These are phyloP conservation scores for Claviceps arundinis DNA, from an alignment of 2,329 filamentous ascomycete genomes.

Conservation along the genomic window DNA sequence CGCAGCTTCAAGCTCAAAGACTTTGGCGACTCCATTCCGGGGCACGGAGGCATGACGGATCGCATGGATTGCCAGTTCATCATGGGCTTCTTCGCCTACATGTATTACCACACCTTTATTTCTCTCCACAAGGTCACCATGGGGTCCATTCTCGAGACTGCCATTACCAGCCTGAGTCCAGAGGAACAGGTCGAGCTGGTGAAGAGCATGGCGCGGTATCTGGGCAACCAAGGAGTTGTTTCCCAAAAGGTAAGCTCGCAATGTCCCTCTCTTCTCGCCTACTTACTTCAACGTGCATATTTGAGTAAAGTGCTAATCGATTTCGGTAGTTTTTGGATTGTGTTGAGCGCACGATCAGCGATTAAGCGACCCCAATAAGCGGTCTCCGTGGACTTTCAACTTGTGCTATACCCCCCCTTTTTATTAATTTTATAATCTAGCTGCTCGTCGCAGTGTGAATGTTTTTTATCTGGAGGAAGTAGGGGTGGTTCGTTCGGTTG, in stretches of 20 bases:
- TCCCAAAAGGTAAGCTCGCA: slow-evolving; percentile 15
- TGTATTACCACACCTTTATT: slow-evolving; percentile 98
- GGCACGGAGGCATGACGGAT: slow-evolving; percentile 95
- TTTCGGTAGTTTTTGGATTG: slow-evolving; percentile 10
- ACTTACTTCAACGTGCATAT: no score
- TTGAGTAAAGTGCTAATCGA: neutral
- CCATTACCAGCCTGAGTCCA: slow-evolving; percentile 73
- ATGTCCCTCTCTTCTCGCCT: neutral
- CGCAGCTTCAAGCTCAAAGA: slow-evolving; percentile 99
- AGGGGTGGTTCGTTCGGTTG: neutral
- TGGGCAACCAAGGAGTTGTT: slow-evolving; percentile 47
- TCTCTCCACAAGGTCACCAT: slow-evolving; percentile 75
- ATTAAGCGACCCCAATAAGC: neutral
- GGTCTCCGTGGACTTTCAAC: neutral
- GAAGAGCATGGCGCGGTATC: slow-evolving; percentile 48
- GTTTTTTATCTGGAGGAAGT: neutral
- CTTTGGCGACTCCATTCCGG: slow-evolving; percentile 95
- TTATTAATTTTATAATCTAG: neutral
- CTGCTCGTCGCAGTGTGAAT: neutral
- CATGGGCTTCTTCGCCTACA: slow-evolving; percentile 97
- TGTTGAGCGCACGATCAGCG: slow-evolving; percentile 9
- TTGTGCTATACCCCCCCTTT: neutral
- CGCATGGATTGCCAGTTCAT: slow-evolving; percentile 99
- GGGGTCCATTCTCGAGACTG: slow-evolving; percentile 77
- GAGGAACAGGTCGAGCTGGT: slow-evolving; percentile 84